These are phyloP conservation scores for Simplicillium aogashimaense DNA, from an alignment of 2,329 filamentous ascomycete genomes.

Conservation along the genomic window DNA sequence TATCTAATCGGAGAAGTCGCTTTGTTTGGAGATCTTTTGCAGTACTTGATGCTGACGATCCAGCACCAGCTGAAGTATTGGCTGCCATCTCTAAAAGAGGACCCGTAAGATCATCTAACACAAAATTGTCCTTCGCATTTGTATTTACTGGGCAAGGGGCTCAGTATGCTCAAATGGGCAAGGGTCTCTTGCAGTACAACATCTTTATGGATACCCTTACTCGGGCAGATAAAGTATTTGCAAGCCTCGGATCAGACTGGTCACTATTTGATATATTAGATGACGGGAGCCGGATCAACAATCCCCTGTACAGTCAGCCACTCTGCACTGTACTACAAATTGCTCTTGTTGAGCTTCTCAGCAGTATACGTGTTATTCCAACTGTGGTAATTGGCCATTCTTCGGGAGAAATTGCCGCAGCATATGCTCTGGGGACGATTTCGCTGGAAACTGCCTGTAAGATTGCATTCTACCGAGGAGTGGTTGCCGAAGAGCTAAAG, in stretches of 20 bases:
- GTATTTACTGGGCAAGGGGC: neutral
- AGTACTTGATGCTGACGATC: neutral
- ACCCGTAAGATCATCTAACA: neutral
- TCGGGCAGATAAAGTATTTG: neutral
- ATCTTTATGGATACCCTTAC: neutral
- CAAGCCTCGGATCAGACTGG: neutral
- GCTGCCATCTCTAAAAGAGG: neutral
- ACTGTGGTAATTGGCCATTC: conserved; percentile 1
- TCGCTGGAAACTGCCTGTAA: too few relatives aligned
- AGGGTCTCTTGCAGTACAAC: neutral
- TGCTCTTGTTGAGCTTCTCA: conserved; percentile 1
- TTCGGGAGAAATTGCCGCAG: conserved; percentile 4
- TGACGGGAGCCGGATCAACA: neutral
- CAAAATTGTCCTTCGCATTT: neutral
- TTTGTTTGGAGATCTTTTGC: conserved; percentile 18
- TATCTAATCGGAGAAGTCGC: conserved; percentile 19
- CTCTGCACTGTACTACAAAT: conserved; percentile 2
- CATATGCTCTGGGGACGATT: neutral
- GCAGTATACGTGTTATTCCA: neutral
- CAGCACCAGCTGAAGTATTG: neutral
- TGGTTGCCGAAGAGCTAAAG: too few relatives aligned
- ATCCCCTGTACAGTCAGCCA: neutral
- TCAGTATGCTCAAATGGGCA: conserved; percentile 14
- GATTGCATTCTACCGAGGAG: too few relatives aligned
- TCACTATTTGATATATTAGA: neutral